These are phyloP conservation scores for Leccinum pellstonianum DNA, from an alignment of 768 basidiomycete species.

Conservation along the genomic window DNA sequence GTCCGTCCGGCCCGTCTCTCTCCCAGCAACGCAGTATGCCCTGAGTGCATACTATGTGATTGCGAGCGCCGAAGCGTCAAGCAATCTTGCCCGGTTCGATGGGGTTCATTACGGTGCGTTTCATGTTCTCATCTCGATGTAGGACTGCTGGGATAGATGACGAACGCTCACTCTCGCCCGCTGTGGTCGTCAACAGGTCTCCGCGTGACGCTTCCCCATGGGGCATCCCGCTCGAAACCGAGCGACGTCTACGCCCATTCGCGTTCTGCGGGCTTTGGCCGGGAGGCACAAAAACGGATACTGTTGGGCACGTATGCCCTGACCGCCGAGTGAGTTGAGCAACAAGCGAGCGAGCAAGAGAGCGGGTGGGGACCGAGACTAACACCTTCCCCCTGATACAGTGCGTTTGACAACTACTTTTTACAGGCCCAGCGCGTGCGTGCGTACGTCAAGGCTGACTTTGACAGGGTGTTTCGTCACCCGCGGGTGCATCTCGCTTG, in stretches of 20 bases:
- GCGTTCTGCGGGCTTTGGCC: conserved; percentile 72
- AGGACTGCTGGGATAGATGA: not conserved
- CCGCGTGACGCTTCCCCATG: conserved; percentile 44
- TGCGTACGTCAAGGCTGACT: conserved; percentile 67
- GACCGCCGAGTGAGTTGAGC: conserved; percentile 73
- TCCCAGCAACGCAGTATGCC: conserved; percentile 69
- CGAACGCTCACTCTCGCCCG: not conserved
- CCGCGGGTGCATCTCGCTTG: conserved; percentile 47
- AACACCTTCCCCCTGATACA: conserved; percentile 29
- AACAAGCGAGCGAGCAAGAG: conserved; percentile 33
- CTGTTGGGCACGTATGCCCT: conserved; percentile 89
- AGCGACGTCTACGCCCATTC: conserved; percentile 61
- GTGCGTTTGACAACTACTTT: conserved; percentile 98
- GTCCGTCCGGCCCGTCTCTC: conserved; percentile 63
- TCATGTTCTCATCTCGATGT: conserved; percentile 9
- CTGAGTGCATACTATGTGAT: conserved; percentile 96
- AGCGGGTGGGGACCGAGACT: not conserved
- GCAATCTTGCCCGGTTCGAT: conserved; percentile 87
- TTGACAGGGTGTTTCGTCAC: conserved; percentile 62
- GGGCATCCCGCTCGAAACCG: conserved; percentile 46
- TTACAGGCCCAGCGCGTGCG: conserved; percentile 88
- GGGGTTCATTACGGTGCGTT: conserved; percentile 79
- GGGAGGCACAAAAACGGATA: conserved; percentile 83
- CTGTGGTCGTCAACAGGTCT: conserved; percentile 39
- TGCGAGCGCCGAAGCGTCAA: conserved; percentile 90